phyloP scores from a whole-genome alignment of 1,284 basidiomycete genomes.

The Trichosporon ovoides region DNA sequence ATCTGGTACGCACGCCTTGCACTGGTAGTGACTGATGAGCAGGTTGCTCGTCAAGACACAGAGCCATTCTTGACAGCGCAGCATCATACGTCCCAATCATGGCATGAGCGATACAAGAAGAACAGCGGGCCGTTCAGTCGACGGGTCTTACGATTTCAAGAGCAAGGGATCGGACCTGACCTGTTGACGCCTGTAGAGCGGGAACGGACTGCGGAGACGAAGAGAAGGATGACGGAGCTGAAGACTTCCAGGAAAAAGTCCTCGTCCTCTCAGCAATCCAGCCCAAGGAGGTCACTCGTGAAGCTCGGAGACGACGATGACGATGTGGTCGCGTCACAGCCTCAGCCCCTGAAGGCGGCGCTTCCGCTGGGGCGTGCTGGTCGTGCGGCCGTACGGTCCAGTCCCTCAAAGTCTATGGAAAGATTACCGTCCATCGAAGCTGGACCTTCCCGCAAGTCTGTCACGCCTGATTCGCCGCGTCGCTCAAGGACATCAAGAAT shows the following conservation, averaged over 20 bases:
- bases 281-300: not conserved
- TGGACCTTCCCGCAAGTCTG: too few species aligned
- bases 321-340: not conserved
- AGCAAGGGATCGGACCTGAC: slow-evolving; percentile 21
- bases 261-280: not conserved
- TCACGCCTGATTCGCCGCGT: too few species aligned
- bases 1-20: slow-evolving; percentile 30
- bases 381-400: too few species aligned
- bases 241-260: not conserved
- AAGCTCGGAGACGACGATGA: not conserved
- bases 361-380: too few species aligned
- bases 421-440: too few species aligned
- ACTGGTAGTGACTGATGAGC: not conserved
- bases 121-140: slow-evolving; percentile 21
- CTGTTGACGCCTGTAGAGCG: slow-evolving; percentile 32
- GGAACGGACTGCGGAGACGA: slow-evolving; percentile 12
- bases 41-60: not conserved
- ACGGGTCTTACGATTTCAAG: slow-evolving; percentile 21
- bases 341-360: too few species aligned
- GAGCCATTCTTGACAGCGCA: slow-evolving; percentile 23
- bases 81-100: slow-evolving; percentile 38
- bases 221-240: not conserved
- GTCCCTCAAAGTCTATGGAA: too few species aligned
- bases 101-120: slow-evolving; percentile 45
- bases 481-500: too few species aligned